These are phyloP conservation scores for Beauveria sp. DNA, from an alignment of 2,329 filamentous ascomycete species.

Conservation along the genomic window DNA sequence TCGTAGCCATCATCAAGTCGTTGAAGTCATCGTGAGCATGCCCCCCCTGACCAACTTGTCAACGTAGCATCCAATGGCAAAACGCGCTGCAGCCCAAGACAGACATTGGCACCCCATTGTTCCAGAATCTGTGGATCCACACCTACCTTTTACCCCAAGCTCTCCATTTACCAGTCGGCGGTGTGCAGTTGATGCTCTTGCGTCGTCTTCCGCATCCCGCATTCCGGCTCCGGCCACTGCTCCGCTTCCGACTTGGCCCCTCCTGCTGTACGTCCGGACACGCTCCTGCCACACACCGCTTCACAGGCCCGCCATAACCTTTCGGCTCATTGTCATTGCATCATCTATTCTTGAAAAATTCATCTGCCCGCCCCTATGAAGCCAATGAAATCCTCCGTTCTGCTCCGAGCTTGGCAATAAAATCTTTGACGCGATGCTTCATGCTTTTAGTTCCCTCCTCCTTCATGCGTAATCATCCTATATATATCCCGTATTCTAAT, in stretches of 20 bases:
- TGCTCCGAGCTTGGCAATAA: neutral
- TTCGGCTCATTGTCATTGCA: conserved; percentile 5
- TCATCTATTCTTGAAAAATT: conserved; percentile 6
- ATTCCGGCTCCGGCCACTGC: neutral
- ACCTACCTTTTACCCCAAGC: no score
- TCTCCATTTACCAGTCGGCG: no score
- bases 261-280: neutral
- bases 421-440: neutral
- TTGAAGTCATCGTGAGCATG: conserved; percentile 9
- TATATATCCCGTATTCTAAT: neutral
- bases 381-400: neutral
- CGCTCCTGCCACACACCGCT: neutral
- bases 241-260: conserved; percentile 7
- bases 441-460: conserved; percentile 10
- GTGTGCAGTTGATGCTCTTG: no score
- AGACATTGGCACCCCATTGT: neutral
- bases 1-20: neutral
- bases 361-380: neutral
- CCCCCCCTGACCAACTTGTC: neutral
- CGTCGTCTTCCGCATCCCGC: neutral
- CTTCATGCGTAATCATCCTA: neutral
- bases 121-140: neutral
- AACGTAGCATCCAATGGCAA: neutral
- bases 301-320: neutral
- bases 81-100: neutral